Evolutionary conservation across 371 early-diverging fungal species (phyloP), one percentile per base, ranked within the genome.

Genomic region (Entomophthora muscae): DNA sequence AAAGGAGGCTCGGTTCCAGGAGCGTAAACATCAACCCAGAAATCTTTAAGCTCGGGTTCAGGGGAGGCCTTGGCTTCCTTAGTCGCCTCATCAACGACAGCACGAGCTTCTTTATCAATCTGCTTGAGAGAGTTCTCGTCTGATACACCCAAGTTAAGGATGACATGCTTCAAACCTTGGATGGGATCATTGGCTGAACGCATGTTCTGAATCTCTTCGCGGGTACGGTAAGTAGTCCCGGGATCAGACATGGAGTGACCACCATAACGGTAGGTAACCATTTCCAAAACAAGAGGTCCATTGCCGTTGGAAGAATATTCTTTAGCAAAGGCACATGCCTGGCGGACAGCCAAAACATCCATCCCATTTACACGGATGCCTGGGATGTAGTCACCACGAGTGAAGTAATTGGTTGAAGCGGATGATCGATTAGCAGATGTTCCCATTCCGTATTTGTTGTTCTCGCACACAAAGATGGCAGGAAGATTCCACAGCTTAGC

Each of bases 191-290:
- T 83, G 69, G 85, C 88, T 63, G 86, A 85, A 33, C 96, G 85
- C 95, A 95, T 95, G 73, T 92, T 84, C 77, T 94, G 91, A 66
- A 97, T 89, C 77, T 97, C 95, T 76, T 95, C 95, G 73, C 96
- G 88, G 67, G 95, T 91, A 68, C 95, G 89, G 85, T 95, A 97
- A 64, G 95, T 95, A 74, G 96, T 95, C 65, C 98, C 98, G 51
- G 98, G 98, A 76, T 97, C 98, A 64, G 95, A 95, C 98, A 97
- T 97, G 70, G 98, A 98, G 89, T 99, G 99, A 63, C 98, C 98
- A 76, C 98, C 98, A 75, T 95, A 95, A 64, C 99, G 90, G 82
- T 98, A 95, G 31, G 98, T 98, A 67, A 86, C 86, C 81, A 96
- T 82, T 81, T 99, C 98, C 75, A 98, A 76, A 56, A 99, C 86